Conservation (phyloP, 352 stramenopile species). For the Phytophthora hibernalis region DNA sequence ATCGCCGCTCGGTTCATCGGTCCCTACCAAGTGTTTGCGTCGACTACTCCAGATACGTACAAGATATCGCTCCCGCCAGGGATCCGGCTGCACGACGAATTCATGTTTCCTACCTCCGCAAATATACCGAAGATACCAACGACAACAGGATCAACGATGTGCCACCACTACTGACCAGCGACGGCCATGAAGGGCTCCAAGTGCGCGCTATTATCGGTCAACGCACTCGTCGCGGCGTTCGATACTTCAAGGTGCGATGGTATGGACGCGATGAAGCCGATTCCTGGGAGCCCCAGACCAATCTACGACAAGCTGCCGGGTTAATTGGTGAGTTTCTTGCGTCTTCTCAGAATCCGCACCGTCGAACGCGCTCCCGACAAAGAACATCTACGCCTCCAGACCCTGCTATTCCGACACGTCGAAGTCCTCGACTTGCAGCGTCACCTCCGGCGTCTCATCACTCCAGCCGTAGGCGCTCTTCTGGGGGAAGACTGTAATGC, state of each 20-base stretch:
- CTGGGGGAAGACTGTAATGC: slow-evolving; percentile 7
- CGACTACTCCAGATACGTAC: slow-evolving; percentile 3
- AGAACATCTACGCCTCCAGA: background rate
- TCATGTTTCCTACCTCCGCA: slow-evolving; percentile 4
- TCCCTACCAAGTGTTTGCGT: background rate
- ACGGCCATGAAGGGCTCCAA: background rate
- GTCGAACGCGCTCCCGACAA: background rate
- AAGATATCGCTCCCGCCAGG: slow-evolving; percentile 1
- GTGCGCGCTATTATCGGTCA: slow-evolving; percentile 1
- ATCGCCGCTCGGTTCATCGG: slow-evolving; percentile 10
- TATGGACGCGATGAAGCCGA: background rate
- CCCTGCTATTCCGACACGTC: background rate
- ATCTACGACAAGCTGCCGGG: background rate
- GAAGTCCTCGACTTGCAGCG: background rate
- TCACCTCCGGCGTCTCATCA: background rate
- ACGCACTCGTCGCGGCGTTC: background rate
- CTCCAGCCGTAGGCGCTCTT: background rate
- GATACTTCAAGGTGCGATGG: slow-evolving; percentile 9
- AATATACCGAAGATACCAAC: slow-evolving; percentile 4
- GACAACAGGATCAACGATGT: background rate
- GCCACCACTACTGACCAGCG: background rate
- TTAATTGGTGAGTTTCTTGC: background rate
- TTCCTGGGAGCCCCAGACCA: background rate
- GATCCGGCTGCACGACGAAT: slow-evolving; percentile 6
- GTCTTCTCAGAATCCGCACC: background rate